Conservation (phyloP, 2,329 filamentous ascomycete genomes). For the Gnomoniopsis smithogilvyi region DNA sequence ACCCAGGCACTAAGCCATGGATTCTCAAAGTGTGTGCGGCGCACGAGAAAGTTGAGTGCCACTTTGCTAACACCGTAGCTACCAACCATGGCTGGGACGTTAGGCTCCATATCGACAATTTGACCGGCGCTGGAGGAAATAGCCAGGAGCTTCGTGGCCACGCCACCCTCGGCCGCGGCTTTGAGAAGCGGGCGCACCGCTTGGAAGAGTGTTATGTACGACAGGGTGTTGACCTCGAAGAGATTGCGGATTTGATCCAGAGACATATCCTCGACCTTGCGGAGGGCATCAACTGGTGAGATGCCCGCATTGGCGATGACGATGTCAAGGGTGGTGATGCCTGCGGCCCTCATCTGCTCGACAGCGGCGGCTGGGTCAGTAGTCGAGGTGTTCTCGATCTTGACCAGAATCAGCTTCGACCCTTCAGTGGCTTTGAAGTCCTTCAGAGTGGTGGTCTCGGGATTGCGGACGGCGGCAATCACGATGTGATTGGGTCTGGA, state of each 20-base stretch:
- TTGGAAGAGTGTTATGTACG: neutral
- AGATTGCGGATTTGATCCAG: neutral
- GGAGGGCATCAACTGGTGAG: neutral
- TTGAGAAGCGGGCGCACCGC: neutral
- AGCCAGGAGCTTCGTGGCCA: neutral
- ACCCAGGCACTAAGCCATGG: constrained; percentile 21
- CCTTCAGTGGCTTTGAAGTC: neutral
- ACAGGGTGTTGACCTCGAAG: neutral
- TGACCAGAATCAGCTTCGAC: neutral
- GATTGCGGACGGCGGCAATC: constrained; percentile 18
- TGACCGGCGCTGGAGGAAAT: neutral
- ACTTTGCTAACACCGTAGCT: constrained; percentile 21
- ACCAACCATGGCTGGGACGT: neutral
- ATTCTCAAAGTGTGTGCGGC: constrained; percentile 23
- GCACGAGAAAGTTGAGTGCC: constrained; percentile 20
- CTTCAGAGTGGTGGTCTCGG: neutral
- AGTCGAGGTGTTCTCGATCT: neutral
- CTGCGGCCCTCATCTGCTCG: neutral
- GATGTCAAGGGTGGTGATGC: constrained; percentile 2
- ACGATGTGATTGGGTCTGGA: constrained; percentile 18
- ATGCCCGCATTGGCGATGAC: neutral
- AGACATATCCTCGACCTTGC: neutral
- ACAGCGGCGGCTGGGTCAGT: neutral
- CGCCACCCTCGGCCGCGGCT: neutral
- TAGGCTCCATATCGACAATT: neutral